These are phyloP conservation scores for Chlorella sorokiniana DNA, from an alignment of 139 green algal species.

Conservation along the genomic window DNA sequence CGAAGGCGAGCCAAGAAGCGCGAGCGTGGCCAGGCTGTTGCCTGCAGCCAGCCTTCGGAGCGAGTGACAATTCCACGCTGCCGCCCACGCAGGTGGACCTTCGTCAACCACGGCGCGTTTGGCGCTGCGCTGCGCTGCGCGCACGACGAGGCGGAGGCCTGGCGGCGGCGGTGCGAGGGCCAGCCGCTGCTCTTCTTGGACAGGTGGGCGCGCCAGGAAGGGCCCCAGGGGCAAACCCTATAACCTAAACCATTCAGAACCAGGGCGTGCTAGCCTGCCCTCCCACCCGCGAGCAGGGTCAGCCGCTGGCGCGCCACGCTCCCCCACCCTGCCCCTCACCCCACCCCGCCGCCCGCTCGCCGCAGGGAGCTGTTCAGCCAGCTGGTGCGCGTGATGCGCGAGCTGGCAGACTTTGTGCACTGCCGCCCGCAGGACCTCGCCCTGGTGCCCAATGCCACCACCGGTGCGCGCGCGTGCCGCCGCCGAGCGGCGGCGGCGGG, in stretches of 20 bases:
- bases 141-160: constrained; percentile 49
- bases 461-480: background rate
- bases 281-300: too few relatives aligned
- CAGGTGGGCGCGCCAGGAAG: background rate
- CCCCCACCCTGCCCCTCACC: background rate
- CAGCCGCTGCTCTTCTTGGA: constrained; percentile 71
- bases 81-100: constrained; percentile 42
- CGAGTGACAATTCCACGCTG: background rate
- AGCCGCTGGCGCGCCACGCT: background rate
- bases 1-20: constrained; percentile 40
- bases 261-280: too few relatives aligned
- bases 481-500: too few relatives aligned
- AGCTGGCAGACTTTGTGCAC: constrained; percentile 53
- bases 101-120: constrained; percentile 77
- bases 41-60: too few relatives aligned
- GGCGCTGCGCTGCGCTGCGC: constrained; percentile 51
- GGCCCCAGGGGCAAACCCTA: background rate
- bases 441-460: constrained; percentile 76
- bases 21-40: too few relatives aligned
- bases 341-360: too few relatives aligned
- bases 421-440: constrained; percentile 58
- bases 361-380: constrained; percentile 66
- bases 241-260: background rate
- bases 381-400: constrained; percentile 56
- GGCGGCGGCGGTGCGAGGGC: constrained; percentile 63